phyloP scores from a whole-genome alignment of 1,284 basidiomycete genomes.

The Rhodotorula sp. region DNA sequence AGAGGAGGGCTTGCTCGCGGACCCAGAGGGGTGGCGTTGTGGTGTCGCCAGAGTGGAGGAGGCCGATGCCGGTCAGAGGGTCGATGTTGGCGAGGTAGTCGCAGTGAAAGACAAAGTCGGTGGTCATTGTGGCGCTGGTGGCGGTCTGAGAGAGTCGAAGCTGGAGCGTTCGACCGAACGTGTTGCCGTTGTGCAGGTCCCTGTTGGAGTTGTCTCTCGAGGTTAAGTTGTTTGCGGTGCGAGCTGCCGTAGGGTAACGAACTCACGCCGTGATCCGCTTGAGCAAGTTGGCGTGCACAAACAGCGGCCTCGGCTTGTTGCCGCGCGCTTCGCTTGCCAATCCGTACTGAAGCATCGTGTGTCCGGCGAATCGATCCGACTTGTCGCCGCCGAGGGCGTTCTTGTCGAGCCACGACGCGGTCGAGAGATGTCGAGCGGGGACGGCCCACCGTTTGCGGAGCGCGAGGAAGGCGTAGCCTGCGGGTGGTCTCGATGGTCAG shows the following conservation, averaged over 20 bases:
- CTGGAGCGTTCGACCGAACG: conserved; percentile 19
- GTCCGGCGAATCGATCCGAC: conserved; percentile 13
- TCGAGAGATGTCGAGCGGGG: conserved; percentile 53
- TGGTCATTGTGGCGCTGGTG: no score
- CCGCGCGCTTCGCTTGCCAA: conserved; percentile 45
- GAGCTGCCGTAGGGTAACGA: background rate
- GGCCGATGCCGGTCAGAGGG: conserved; percentile 20
- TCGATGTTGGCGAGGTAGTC: conserved; percentile 31
- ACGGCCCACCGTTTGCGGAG: conserved; percentile 56
- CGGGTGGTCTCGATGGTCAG: no score
- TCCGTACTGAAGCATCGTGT: conserved; percentile 53
- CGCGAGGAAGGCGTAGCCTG: conserved; percentile 50
- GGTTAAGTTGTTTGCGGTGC: no score
- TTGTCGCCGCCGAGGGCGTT: conserved; percentile 29
- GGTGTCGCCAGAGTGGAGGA: background rate
- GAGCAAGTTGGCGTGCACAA: conserved; percentile 54
- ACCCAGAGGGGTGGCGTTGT: background rate
- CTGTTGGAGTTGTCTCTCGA: background rate
- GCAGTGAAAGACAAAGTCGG: conserved; percentile 5
- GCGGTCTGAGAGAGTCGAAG: conserved; percentile 1
- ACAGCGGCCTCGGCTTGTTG: conserved; percentile 41
- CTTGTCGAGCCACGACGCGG: conserved; percentile 48
- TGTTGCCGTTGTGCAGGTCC: conserved; percentile 11
- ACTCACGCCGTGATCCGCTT: conserved; percentile 50
- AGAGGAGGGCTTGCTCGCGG: conserved; percentile 6